Base-by-base conservation (phyloP, 768 basidiomycete species). In the Tricholoma bakamatsutake region DNA sequence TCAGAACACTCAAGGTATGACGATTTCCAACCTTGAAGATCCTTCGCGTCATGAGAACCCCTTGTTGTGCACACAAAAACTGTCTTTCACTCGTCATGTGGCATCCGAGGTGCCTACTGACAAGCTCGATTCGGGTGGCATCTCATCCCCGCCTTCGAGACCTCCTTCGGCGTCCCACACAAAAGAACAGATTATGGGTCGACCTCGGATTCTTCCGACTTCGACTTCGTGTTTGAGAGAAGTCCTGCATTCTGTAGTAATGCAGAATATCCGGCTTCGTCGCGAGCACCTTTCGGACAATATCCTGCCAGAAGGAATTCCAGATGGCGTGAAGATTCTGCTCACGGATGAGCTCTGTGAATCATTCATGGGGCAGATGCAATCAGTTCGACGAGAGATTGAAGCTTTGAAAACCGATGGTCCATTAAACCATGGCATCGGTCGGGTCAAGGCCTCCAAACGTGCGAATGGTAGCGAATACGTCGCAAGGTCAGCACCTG, bases 331-430 rank as follows among this genome's bases (percentile, higher is more conserved):
- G 2, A 56, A 61, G 17, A 57, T 54, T 42, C 59, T 66, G n/a
- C 50, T 73, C 34, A 69, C 66, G 3, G 62, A 69, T 47, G 62
- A 64, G 15, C 54, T 58, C 24, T 68, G 67, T 46, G 52, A 62
- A 18, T 58, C 62, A n/a, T 62, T 70, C 50, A 55, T 56, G 13
- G 60, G 52, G 34, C 62, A 62, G 45, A 53, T 66, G 55, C 42
- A 51, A 18, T 43, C 55, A 28, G 55, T 67, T 10, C 27, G 50
- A 30, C 47, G 52, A 37, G 42, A 63, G 37, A 39, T 61, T n/a
- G 57, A 54, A 17, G 55, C 45, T 31, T 47, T 30, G n/a, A 45
- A 42, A 43, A 11, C 50, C n/a, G 17, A 55, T 24, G 28, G 47
- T 27, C 34, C 47, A 8, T 13, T 5, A 11, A 12, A 31, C 27